phyloP scores from a whole-genome alignment of 1,284 basidiomycete genomes.

The Ceratobasidium sp. region DNA sequence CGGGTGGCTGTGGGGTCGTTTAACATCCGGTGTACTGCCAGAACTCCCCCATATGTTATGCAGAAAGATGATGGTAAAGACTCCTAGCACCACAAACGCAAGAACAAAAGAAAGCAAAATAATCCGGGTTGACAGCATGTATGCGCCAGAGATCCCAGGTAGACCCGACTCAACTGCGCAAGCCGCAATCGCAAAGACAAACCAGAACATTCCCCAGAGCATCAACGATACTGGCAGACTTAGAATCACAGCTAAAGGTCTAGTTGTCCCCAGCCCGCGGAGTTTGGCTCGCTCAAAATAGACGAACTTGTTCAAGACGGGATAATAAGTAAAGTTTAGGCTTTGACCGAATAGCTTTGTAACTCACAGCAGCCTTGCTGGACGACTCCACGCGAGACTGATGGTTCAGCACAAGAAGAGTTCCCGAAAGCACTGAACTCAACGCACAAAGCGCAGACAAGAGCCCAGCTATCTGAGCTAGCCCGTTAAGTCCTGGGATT shows the following conservation, averaged over 20 bases:
- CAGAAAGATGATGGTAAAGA: not conserved
- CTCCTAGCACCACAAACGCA: not conserved
- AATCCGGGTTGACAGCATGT: not conserved
- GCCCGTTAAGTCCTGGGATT: not conserved
- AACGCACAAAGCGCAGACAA: slow-evolving; percentile 11
- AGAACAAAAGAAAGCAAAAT: not conserved
- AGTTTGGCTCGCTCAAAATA: slow-evolving; percentile 13
- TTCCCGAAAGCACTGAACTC: slow-evolving; percentile 5
- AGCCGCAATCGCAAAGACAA: not conserved
- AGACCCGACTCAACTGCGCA: not conserved
- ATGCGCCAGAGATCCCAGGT: not conserved
- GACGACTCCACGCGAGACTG: slow-evolving; percentile 5
- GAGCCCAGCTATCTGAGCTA: not conserved
- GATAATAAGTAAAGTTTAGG: not conserved
- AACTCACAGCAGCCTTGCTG: slow-evolving; percentile 3
- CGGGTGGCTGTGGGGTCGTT: too few species aligned
- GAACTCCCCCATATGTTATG: not conserved
- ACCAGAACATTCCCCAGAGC: slow-evolving; percentile 28
- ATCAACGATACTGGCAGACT: slow-evolving; percentile 4
- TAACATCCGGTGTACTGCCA: too few species aligned
- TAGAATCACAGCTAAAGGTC: slow-evolving; percentile 6
- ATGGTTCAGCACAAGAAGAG: not conserved
- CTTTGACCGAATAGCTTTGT: not conserved
- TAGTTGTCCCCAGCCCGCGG: slow-evolving; percentile 1
- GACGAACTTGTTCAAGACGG: not conserved